These are phyloP conservation scores for Craterostigma plantagineum DNA, from an alignment of 257 asterid species.

Conservation along the genomic window DNA sequence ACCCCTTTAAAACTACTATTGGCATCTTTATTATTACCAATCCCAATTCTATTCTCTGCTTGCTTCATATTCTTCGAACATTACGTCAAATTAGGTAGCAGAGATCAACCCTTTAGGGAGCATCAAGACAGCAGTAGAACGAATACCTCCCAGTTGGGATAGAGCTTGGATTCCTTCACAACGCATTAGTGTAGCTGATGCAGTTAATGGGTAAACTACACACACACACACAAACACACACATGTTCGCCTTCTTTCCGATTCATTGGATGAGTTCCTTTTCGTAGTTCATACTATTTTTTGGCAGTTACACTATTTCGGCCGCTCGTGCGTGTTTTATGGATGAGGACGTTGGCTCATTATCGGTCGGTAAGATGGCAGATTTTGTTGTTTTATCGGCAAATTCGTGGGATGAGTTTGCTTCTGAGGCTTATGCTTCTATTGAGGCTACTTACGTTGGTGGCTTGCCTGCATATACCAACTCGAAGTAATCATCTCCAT, in stretches of 20 bases:
- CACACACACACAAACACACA: no score
- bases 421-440: conserved; percentile 26
- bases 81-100: conserved; percentile 37
- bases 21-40: not conserved
- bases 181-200: conserved; percentile 40
- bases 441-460: conserved; percentile 73
- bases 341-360: conserved; percentile 74
- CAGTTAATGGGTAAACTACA: conserved; percentile 76
- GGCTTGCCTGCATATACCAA: conserved; percentile 46
- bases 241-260: not conserved
- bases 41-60: conserved; percentile 5
- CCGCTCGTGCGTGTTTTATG: conserved; percentile 82
- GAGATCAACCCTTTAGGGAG: conserved; percentile 74
- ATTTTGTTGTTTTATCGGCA: conserved; percentile 56
- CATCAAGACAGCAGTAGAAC: conserved; percentile 52
- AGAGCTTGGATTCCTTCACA: conserved; percentile 69
- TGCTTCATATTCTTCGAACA: not conserved
- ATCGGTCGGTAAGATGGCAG: conserved; percentile 76
- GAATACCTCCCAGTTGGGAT: conserved; percentile 65
- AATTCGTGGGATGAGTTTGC: conserved; percentile 61
- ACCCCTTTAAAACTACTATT: conserved; percentile 4
- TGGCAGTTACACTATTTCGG: conserved; percentile 65
- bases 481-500: not conserved
- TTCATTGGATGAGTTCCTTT: not conserved
- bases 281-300: not conserved